A percentile compares a stretch with the other conserved stretches of the same genome.
Evolutionary conservation across 2,329 filamentous ascomycete genomes (phyloP).

Genomic region (Elsinoe arachidis): DNA sequence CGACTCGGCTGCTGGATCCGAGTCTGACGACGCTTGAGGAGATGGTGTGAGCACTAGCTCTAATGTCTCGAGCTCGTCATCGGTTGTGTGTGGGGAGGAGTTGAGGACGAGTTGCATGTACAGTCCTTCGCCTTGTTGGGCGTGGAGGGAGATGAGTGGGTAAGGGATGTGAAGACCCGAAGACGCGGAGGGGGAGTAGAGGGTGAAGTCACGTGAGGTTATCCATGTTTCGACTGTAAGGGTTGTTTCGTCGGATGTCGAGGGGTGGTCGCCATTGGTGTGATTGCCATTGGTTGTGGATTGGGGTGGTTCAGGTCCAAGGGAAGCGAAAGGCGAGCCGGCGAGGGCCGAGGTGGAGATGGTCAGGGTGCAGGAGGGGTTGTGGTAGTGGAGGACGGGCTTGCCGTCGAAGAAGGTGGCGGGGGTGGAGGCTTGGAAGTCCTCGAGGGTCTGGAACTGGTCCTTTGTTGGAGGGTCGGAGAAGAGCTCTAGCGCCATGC

Average conservation of each 20-base stretch:
- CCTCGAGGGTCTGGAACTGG: constrained; percentile 56
- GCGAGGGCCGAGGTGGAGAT: constrained; percentile 48
- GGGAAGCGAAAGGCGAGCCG: constrained; percentile 32
- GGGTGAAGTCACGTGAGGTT: constrained; percentile 44
- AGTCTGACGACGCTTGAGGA: constrained; percentile 16
- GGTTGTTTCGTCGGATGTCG: constrained; percentile 20
- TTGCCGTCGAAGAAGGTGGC: constrained; percentile 62
- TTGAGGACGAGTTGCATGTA: constrained; percentile 63
- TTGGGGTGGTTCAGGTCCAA: constrained; percentile 40
- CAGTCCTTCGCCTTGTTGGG: constrained; percentile 54
- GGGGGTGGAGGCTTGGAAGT: constrained; percentile 66
- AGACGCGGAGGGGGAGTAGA: constrained; percentile 53
- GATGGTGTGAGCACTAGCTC: constrained; percentile 58
- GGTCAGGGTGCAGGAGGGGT: constrained; percentile 48
- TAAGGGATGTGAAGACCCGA: constrained; percentile 64
- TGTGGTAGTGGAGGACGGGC: constrained; percentile 60
- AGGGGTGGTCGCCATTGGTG: constrained; percentile 15
- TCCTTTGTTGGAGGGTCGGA: constrained; percentile 46
- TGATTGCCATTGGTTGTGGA: constrained; percentile 15
- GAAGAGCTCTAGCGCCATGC: constrained; percentile 42
- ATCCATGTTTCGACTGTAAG: constrained; percentile 16
- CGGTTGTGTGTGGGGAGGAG: constrained; percentile 47
- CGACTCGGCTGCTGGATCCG: constrained; percentile 18
- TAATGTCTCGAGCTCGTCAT: constrained; percentile 55
- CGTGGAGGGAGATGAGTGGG: constrained; percentile 65